These are phyloP conservation scores for Podaxis sp. DNA, from an alignment of 768 basidiomycete genomes.

Conservation along the genomic window DNA sequence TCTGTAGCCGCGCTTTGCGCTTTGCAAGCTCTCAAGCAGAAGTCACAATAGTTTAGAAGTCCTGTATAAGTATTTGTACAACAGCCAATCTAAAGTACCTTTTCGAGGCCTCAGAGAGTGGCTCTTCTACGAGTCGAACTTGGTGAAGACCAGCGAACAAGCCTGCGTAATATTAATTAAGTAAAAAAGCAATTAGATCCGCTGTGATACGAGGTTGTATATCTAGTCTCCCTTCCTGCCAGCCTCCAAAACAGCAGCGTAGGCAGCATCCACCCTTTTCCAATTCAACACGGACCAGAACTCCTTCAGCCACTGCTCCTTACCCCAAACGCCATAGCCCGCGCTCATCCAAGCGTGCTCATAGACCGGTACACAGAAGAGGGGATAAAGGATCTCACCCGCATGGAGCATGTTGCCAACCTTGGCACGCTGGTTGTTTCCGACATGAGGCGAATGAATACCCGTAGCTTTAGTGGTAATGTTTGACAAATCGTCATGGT, in stretches of 20 bases:
- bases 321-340: constrained; percentile 89
- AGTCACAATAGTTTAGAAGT: constrained; percentile 16
- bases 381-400: constrained; percentile 65
- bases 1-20: constrained; percentile 81
- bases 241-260: constrained; percentile 14
- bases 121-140: background rate
- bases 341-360: constrained; percentile 87
- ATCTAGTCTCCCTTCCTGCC: background rate
- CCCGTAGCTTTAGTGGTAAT: constrained; percentile 2
- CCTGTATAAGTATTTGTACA: constrained; percentile 13
- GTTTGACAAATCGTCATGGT: constrained; percentile 19
- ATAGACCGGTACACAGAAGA: constrained; percentile 77
- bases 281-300: constrained; percentile 88
- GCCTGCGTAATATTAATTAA: background rate
- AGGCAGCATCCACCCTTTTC: constrained; percentile 51
- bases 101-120: background rate
- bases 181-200: constrained; percentile 3
- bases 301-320: constrained; percentile 78
- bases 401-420: constrained; percentile 28
- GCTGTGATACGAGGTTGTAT: background rate
- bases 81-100: background rate
- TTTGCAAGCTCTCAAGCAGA: constrained; percentile 71
- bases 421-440: constrained; percentile 16
- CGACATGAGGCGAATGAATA: constrained; percentile 4
- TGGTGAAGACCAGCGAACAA: background rate